These are phyloP conservation scores for Withania somnifera DNA, from an alignment of 305 asterid species.

Conservation along the genomic window DNA sequence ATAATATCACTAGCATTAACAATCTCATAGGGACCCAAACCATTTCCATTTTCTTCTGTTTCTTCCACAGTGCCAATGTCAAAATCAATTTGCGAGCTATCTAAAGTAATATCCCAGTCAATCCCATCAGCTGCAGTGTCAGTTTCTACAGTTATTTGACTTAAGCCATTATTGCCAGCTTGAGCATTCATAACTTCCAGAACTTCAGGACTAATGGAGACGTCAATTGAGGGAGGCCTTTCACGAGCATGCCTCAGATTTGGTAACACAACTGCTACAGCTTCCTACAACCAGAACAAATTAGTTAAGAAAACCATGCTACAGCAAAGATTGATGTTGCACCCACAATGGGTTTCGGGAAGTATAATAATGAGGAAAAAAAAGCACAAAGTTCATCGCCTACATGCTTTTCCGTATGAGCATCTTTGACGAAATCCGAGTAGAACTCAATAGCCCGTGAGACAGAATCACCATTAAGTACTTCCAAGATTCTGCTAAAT, in stretches of 20 bases:
- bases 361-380: not conserved
- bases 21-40: constrained; percentile 91
- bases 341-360: not conserved
- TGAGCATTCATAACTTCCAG: constrained; percentile 26
- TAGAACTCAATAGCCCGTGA: constrained; percentile 70
- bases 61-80: constrained; percentile 70
- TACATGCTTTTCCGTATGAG: constrained; percentile 75
- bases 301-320: not conserved
- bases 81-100: constrained; percentile 89
- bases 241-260: constrained; percentile 50
- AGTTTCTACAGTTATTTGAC: constrained; percentile 17
- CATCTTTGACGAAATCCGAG: constrained; percentile 69
- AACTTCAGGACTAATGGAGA: constrained; percentile 46
- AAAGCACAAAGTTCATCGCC: constrained; percentile 12
- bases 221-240: constrained; percentile 58
- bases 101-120: constrained; percentile 94
- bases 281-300: constrained; percentile 44
- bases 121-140: constrained; percentile 42
- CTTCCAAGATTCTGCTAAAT: constrained; percentile 62
- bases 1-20: constrained; percentile 71
- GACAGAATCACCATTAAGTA: constrained; percentile 61
- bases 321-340: not conserved
- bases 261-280: constrained; percentile 36
- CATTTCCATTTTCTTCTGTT: constrained; percentile 74
- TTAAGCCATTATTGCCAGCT: constrained; percentile 23